Percentiles rank a stretch among this genome's conserved stretches.
phyloP scores from a whole-genome alignment of 495 filamentous ascomycete species.

The Amphirosellinia nigrospora region DNA sequence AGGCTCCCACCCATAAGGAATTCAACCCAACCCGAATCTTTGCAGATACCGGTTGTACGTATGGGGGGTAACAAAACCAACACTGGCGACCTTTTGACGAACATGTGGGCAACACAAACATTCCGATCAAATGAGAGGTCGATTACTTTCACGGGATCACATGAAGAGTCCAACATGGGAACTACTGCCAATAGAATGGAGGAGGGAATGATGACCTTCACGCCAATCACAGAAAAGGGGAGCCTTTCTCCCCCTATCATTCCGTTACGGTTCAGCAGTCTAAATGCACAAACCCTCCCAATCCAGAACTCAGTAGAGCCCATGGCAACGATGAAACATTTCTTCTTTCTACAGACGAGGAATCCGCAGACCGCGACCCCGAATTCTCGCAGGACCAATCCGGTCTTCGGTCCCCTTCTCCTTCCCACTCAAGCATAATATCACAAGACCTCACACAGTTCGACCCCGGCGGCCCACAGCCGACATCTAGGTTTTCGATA shows the following conservation, averaged over 20 bases:
- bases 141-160: background rate
- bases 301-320: background rate
- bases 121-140: background rate
- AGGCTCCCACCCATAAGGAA: slow-evolving; percentile 26
- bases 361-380: background rate
- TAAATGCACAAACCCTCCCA: background rate
- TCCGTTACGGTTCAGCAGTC: slow-evolving; percentile 8
- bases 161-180: background rate
- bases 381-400: slow-evolving; percentile 2
- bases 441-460: slow-evolving; percentile 17
- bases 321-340: slow-evolving; percentile 1
- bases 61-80: slow-evolving; percentile 17
- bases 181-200: background rate
- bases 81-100: background rate
- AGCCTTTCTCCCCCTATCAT: background rate
- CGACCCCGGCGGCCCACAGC: slow-evolving; percentile 4
- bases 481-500: slow-evolving; percentile 16
- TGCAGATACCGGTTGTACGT: slow-evolving; percentile 28
- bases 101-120: background rate
- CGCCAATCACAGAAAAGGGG: background rate
- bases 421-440: slow-evolving; percentile 13
- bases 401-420: background rate
- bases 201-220: background rate
- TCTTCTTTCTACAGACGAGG: background rate
- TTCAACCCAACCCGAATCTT: slow-evolving; percentile 17